These are phyloP conservation scores for Boletus rubroflammeus DNA, from an alignment of 768 basidiomycete genomes.

Conservation along the genomic window DNA sequence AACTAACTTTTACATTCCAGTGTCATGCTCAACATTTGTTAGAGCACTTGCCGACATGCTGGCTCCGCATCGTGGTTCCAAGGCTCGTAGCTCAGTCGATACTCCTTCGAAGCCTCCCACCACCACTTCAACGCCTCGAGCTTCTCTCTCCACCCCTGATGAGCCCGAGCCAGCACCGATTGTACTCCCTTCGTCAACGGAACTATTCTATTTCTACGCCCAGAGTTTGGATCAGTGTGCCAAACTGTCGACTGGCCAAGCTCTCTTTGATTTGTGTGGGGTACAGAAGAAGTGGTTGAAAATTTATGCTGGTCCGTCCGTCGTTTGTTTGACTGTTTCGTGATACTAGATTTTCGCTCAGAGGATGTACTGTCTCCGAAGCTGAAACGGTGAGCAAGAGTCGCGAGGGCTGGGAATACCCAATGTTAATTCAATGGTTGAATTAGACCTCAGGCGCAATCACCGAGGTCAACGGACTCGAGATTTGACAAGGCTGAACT, in stretches of 20 bases:
- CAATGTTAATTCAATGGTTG: background rate
- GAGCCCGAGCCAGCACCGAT: constrained; percentile 49
- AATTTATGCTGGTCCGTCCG: constrained; percentile 77
- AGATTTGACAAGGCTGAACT: constrained; percentile 74
- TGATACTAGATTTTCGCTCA: constrained; percentile 24
- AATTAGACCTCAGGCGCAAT: constrained; percentile 38
- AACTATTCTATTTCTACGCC: constrained; percentile 95
- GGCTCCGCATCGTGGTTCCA: constrained; percentile 65
- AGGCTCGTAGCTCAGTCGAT: constrained; percentile 68
- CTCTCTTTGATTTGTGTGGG: constrained; percentile 75
- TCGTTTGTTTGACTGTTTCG: background rate
- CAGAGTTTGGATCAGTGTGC: constrained; percentile 94
- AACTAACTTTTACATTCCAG: background rate
- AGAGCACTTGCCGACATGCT: constrained; percentile 92
- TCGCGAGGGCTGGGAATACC: background rate
- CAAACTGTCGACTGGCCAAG: constrained; percentile 79
- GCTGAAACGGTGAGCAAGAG: constrained; percentile 59
- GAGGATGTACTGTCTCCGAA: constrained; percentile 83
- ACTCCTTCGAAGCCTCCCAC: constrained; percentile 31
- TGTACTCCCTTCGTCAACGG: constrained; percentile 90
- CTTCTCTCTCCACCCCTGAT: constrained; percentile 38
- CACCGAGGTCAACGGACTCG: constrained; percentile 74
- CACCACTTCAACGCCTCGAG: constrained; percentile 31
- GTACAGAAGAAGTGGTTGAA: constrained; percentile 93
- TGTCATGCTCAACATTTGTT: background rate